A percentile compares a stretch with the other conserved stretches of the same genome.
These are phyloP conservation scores for Phlegmacium glaucopus DNA, from an alignment of 768 basidiomycete species.

Conservation along the genomic window DNA sequence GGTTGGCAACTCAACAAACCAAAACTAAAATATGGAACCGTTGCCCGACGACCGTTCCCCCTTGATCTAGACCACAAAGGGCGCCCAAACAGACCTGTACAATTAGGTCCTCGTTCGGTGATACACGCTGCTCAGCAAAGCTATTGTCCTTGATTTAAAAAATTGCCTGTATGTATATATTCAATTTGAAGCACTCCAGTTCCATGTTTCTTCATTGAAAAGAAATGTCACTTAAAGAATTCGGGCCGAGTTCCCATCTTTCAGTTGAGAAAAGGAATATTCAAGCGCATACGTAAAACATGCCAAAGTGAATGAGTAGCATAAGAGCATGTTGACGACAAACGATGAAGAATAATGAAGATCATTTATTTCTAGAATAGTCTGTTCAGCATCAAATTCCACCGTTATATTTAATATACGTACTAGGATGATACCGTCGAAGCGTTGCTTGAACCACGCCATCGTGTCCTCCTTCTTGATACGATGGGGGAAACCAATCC, in stretches of 20 bases:
- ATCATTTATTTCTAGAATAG: slow-evolving; percentile 30
- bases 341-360: slow-evolving; percentile 12
- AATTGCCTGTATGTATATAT: not conserved
- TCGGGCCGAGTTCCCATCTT: not conserved
- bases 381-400: too few relatives aligned
- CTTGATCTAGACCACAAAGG: slow-evolving; percentile 37
- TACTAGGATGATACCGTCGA: slow-evolving; percentile 96
- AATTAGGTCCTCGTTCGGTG: slow-evolving; percentile 35
- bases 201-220: not conserved
- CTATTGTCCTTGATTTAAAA: not conserved
- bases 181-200: not conserved
- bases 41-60: slow-evolving; percentile 28
- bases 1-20: slow-evolving; percentile 29
- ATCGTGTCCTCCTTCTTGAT: slow-evolving; percentile 96
- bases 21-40: slow-evolving; percentile 13
- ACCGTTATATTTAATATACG: slow-evolving; percentile 21
- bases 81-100: slow-evolving; percentile 30
- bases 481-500: slow-evolving; percentile 84
- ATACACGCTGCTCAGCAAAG: slow-evolving; percentile 15
- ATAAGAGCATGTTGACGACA: slow-evolving; percentile 25
- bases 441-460: slow-evolving; percentile 99
- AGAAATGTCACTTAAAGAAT: not conserved
- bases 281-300: slow-evolving; percentile 28
- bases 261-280: slow-evolving; percentile 13
- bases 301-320: slow-evolving; percentile 28